Percentiles rank a stretch among this genome's conserved stretches.
Conservation (phyloP, 2,329 filamentous ascomycete species). For the Nemania diffusa region DNA sequence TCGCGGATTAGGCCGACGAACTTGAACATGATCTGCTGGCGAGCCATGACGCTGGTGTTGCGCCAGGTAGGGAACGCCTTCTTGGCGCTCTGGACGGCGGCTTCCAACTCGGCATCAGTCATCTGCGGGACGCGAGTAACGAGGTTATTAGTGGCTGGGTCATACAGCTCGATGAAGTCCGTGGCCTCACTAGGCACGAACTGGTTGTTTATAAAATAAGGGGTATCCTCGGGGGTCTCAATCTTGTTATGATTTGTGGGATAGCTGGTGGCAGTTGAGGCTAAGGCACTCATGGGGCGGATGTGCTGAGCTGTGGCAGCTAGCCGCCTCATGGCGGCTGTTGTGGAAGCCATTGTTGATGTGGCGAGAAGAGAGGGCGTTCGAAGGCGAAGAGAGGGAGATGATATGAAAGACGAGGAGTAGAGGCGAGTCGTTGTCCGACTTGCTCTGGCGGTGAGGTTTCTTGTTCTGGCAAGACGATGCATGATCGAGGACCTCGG, state of each 20-base stretch:
- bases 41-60: slow-evolving; percentile 74
- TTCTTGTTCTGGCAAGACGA: slow-evolving; percentile 45
- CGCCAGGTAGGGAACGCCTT: slow-evolving; percentile 81
- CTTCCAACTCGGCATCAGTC: slow-evolving; percentile 79
- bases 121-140: slow-evolving; percentile 85
- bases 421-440: slow-evolving; percentile 43
- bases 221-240: slow-evolving; percentile 73
- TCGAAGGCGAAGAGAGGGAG: slow-evolving; percentile 10
- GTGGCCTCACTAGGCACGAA: slow-evolving; percentile 75
- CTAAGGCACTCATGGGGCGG: slow-evolving; percentile 62
- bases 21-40: slow-evolving; percentile 90
- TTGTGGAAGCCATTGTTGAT: slow-evolving; percentile 51
- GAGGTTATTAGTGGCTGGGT: slow-evolving; percentile 87
- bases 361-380: slow-evolving; percentile 31
- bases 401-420: slow-evolving; percentile 29
- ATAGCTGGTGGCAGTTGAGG: slow-evolving; percentile 69
- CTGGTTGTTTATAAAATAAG: slow-evolving; percentile 84
- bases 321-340: slow-evolving; percentile 62
- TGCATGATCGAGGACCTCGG: slow-evolving; percentile 42
- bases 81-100: slow-evolving; percentile 78
- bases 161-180: slow-evolving; percentile 81
- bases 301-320: slow-evolving; percentile 68
- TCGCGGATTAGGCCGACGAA: slow-evolving; percentile 82
- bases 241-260: slow-evolving; percentile 79
- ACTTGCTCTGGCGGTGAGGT: slow-evolving; percentile 42